These are phyloP conservation scores for Penicillium bovifimosum DNA, from an alignment of 495 filamentous ascomycete genomes.

Conservation along the genomic window DNA sequence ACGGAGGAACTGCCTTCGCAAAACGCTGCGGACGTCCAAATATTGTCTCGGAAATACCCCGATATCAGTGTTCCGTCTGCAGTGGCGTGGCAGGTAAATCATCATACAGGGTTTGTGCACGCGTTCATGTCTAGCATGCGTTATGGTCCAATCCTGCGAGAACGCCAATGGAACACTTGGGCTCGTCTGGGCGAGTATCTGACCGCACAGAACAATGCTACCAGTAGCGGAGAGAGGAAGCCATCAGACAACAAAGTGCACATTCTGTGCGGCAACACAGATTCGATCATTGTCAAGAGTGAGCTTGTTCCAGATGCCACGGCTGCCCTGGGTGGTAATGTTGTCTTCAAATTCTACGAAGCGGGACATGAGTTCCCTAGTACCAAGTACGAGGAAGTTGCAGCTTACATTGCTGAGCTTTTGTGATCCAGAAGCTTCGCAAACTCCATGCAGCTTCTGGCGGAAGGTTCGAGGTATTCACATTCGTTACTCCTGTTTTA, in stretches of 20 bases:
- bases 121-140: slow-evolving; percentile 54
- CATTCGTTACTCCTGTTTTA: not conserved
- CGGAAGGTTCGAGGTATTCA: not conserved
- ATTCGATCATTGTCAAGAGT: slow-evolving; percentile 49
- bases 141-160: slow-evolving; percentile 48
- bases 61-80: slow-evolving; percentile 39
- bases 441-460: not conserved
- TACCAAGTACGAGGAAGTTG: slow-evolving; percentile 48
- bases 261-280: slow-evolving; percentile 49
- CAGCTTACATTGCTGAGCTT: slow-evolving; percentile 38
- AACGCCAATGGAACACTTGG: slow-evolving; percentile 52
- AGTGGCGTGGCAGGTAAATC: slow-evolving; percentile 51
- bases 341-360: slow-evolving; percentile 42
- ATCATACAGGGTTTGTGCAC: slow-evolving; percentile 51
- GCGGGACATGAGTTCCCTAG: slow-evolving; percentile 57
- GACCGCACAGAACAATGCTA: slow-evolving; percentile 32
- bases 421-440: slow-evolving; percentile 15
- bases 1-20: slow-evolving; percentile 35
- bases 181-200: slow-evolving; percentile 46
- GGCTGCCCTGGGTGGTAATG: slow-evolving; percentile 44
- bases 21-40: slow-evolving; percentile 32
- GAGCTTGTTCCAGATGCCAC: slow-evolving; percentile 54
- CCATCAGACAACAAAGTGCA: slow-evolving; percentile 47
- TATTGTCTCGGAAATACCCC: slow-evolving; percentile 42
- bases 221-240: slow-evolving; percentile 17